Percentiles rank a stretch among this genome's conserved stretches.
Evolutionary conservation across 192 early-diverging fungal species (phyloP).

Genomic region (Entophlyctis luteolus): DNA sequence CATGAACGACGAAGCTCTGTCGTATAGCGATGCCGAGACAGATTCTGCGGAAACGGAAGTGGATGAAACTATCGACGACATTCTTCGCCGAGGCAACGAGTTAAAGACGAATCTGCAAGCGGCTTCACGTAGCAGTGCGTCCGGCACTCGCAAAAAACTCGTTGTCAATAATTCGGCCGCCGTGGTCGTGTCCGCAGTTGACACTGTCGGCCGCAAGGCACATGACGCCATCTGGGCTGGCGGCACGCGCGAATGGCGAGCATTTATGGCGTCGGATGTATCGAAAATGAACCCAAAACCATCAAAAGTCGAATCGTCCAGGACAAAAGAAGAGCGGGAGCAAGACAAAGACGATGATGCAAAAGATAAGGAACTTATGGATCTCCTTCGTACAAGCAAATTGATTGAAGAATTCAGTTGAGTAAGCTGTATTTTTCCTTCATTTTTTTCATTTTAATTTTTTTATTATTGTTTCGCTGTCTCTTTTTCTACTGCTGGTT

Average conservation of each 20-base stretch:
- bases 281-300: neutral
- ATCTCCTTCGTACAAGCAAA: constrained; percentile 40
- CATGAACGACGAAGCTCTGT: neutral
- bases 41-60: neutral
- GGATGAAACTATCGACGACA: neutral
- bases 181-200: neutral
- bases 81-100: neutral
- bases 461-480: neutral
- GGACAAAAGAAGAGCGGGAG: constrained; percentile 19
- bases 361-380: constrained; percentile 48
- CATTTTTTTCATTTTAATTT: neutral
- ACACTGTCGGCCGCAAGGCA: neutral
- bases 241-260: neutral
- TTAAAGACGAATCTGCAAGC: neutral
- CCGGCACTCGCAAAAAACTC: neutral
- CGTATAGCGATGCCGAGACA: neutral
- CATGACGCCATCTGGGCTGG: neutral
- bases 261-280: constrained; percentile 11
- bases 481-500: neutral
- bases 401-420: constrained; percentile 48
- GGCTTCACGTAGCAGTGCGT: neutral
- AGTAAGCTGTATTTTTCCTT: neutral
- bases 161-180: constrained; percentile 5
- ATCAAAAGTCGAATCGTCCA: constrained; percentile 1
- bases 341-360: constrained; percentile 38